Percentiles rank a stretch among this genome's conserved stretches.
phyloP scores from a whole-genome alignment of 148 eudicot species.

The Vaccinium corymbosum region DNA sequence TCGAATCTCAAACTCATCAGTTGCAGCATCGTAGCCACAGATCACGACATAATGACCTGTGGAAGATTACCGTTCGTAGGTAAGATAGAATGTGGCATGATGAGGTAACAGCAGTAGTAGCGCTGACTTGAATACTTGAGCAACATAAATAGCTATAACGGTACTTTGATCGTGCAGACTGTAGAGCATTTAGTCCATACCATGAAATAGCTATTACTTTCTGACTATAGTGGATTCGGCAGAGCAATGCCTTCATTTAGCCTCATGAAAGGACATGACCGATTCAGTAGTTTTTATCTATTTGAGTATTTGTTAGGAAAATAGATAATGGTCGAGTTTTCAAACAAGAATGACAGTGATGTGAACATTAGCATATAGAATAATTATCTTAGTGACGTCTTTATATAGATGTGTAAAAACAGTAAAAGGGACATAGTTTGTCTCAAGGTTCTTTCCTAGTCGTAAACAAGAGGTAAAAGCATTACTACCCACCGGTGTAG shows the following conservation, averaged over 20 bases:
- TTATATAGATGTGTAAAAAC: not conserved
- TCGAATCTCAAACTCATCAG: not conserved
- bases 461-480: constrained; percentile 5
- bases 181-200: not conserved
- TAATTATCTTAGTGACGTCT: not conserved
- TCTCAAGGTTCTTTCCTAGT: not conserved
- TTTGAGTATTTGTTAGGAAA: not conserved
- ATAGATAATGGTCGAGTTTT: not conserved
- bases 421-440: not conserved
- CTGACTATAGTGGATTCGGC: not conserved
- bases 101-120: not conserved
- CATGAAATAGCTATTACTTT: not conserved
- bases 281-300: not conserved
- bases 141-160: not conserved
- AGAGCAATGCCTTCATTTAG: not conserved
- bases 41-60: constrained; percentile 90
- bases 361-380: not conserved
- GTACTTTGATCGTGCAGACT: not conserved
- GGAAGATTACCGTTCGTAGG: constrained; percentile 16
- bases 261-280: not conserved
- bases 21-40: constrained; percentile 79
- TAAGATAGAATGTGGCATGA: not conserved
- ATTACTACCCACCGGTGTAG: constrained; percentile 58
- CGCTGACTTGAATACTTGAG: not conserved
- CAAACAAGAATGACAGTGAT: not conserved